Evolutionary conservation across 176 grass and related monocot genomes (phyloP).

Genomic region (Alloteropsis semialata): DNA sequence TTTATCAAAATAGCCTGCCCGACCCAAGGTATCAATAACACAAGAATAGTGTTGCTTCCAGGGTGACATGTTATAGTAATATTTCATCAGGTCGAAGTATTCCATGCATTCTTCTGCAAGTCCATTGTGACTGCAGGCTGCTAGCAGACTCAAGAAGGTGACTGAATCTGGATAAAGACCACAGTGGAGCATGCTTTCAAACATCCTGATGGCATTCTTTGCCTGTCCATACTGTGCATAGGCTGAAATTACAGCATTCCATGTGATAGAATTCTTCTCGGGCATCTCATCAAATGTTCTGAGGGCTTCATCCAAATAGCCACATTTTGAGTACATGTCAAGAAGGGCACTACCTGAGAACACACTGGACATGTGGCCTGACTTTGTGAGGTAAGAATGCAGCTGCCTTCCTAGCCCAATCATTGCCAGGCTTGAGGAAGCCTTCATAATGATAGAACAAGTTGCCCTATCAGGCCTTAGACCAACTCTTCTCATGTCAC

Average conservation of each 20-base stretch:
- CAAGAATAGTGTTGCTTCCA: conserved; percentile 85
- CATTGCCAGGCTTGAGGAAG: conserved; percentile 58
- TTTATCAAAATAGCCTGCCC: conserved; percentile 60
- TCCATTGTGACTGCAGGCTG: conserved; percentile 76
- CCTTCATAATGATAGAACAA: conserved; percentile 63
- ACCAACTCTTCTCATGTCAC: conserved; percentile 57
- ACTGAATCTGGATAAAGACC: conserved; percentile 71
- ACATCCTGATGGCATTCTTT: conserved; percentile 67
- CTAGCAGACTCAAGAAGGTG: conserved; percentile 75
- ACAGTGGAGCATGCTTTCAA: conserved; percentile 56
- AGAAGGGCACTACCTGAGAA: conserved; percentile 79
- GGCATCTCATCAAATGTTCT: conserved; percentile 73
- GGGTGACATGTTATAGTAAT: conserved; percentile 48
- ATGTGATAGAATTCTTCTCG: conserved; percentile 75
- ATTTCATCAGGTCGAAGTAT: conserved; percentile 71
- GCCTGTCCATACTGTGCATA: conserved; percentile 71
- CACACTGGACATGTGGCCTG: conserved; percentile 51
- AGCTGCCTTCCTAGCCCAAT: conserved; percentile 58
- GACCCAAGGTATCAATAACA: conserved; percentile 68
- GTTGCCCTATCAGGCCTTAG: conserved; percentile 55
- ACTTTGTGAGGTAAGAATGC: conserved; percentile 56
- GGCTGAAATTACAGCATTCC: conserved; percentile 76
- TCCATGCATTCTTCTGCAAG: conserved; percentile 67
- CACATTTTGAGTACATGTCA: conserved; percentile 88
- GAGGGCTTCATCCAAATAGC: conserved; percentile 57